phyloP scores from a whole-genome alignment of 257 asterid genomes.

The Capsicum baccatum region DNA sequence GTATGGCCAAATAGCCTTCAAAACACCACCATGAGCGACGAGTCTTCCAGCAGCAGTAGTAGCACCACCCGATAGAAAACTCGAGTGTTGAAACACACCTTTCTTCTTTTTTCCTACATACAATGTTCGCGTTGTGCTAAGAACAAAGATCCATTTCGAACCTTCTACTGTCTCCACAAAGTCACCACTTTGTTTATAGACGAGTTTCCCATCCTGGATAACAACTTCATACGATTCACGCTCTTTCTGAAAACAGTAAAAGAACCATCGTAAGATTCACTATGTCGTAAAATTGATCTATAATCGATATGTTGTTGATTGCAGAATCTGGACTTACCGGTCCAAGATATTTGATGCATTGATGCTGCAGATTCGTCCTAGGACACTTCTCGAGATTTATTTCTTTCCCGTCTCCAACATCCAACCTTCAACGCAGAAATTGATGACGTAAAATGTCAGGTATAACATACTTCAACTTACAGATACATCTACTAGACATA shows the following conservation, averaged over 20 bases:
- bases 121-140: constrained; percentile 76
- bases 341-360: constrained; percentile 88
- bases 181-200: constrained; percentile 63
- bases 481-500: background rate
- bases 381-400: constrained; percentile 80
- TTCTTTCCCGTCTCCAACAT: constrained; percentile 95
- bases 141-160: constrained; percentile 93
- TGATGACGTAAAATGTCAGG: background rate
- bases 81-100: constrained; percentile 89
- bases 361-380: constrained; percentile 67
- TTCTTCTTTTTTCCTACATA: constrained; percentile 83
- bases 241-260: constrained; percentile 60
- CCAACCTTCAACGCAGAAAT: constrained; percentile 63
- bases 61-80: constrained; percentile 93
- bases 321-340: constrained; percentile 63
- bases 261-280: background rate
- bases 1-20: constrained; percentile 97
- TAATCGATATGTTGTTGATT: background rate
- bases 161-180: constrained; percentile 71
- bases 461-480: background rate
- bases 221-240: constrained; percentile 78
- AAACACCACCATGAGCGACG: constrained; percentile 74
- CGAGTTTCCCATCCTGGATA: constrained; percentile 68
- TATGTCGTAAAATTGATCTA: background rate
- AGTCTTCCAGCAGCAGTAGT: constrained; percentile 95